Percentiles rank a stretch among this genome's conserved stretches.
Conservation (phyloP, 73 alveolate species). For the Paramecium bursaria region DNA sequence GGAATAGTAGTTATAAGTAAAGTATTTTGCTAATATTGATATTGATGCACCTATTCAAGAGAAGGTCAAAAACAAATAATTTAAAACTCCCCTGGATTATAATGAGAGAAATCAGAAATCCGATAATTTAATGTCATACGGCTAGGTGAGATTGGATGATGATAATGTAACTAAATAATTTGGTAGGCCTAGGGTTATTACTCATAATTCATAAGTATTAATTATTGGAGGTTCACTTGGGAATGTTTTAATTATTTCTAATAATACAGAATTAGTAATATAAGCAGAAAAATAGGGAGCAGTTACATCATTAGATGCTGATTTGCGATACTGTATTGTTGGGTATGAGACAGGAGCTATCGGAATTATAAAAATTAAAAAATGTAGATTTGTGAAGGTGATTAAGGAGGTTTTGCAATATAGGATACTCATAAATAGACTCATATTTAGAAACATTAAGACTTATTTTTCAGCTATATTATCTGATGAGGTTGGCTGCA, state of each 20-base stretch:
- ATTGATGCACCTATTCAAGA: neutral
- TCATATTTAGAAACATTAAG: conserved; percentile 9
- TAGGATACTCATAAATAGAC: neutral
- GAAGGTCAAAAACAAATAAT: neutral
- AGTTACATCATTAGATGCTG: conserved; percentile 27
- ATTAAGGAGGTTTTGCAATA: neutral
- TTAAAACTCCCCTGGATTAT: conserved; percentile 46
- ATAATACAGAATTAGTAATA: conserved; percentile 1
- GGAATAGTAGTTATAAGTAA: conserved; percentile 5
- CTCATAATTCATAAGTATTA: neutral
- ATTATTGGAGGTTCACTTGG: conserved; percentile 55
- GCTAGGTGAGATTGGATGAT: conserved; percentile 4
- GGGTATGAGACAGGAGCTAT: conserved; percentile 57
- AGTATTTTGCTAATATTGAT: conserved; percentile 20
- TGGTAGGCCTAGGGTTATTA: conserved; percentile 41
- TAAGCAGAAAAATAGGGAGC: conserved; percentile 24
- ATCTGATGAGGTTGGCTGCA: neutral
- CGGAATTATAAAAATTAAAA: conserved; percentile 1
- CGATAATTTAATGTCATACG: neutral
- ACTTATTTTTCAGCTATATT: neutral
- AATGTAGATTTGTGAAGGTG: conserved; percentile 4
- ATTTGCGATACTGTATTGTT: neutral
- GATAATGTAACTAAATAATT: neutral
- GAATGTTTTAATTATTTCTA: conserved; percentile 10
- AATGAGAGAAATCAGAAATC: conserved; percentile 10